A percentile compares a stretch with the other conserved stretches of the same genome.
Conservation (phyloP, 371 early-diverging fungal species). For the Syncephalastrum monosporum region DNA sequence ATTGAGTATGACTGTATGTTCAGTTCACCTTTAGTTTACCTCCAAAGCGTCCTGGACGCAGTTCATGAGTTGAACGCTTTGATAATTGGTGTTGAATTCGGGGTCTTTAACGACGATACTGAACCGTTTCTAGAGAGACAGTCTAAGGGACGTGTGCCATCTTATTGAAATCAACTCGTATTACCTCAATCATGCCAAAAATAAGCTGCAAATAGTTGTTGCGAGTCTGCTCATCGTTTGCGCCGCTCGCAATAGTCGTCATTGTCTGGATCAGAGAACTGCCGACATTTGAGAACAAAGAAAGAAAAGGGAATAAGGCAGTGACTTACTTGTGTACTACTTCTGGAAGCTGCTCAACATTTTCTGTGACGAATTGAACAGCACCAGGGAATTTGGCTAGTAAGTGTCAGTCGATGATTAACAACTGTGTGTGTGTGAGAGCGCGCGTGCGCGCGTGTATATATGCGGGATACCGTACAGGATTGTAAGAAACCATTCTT, state of each 20-base stretch:
- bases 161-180: not conserved
- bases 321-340: conserved; percentile 57
- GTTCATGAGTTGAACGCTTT: conserved; percentile 53
- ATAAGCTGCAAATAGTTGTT: conserved; percentile 58
- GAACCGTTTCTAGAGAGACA: conserved; percentile 40
- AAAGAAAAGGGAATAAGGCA: not conserved
- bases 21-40: conserved; percentile 63
- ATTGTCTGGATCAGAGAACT: conserved; percentile 70
- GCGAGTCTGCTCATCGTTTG: conserved; percentile 45
- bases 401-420: not conserved
- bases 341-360: conserved; percentile 63
- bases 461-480: conserved; percentile 29
- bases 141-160: not conserved
- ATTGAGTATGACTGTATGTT: not conserved
- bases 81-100: conserved; percentile 59
- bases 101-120: conserved; percentile 56
- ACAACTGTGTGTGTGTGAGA: too few species aligned
- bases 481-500: conserved; percentile 61
- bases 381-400: conserved; percentile 60
- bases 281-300: not conserved
- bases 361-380: conserved; percentile 59
- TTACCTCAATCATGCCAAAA: conserved; percentile 57
- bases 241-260: conserved; percentile 62
- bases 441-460: too few species aligned
- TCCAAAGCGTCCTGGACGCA: conserved; percentile 69